phyloP scores from a whole-genome alignment of 768 basidiomycete genomes.

The Obba rivulosa region DNA sequence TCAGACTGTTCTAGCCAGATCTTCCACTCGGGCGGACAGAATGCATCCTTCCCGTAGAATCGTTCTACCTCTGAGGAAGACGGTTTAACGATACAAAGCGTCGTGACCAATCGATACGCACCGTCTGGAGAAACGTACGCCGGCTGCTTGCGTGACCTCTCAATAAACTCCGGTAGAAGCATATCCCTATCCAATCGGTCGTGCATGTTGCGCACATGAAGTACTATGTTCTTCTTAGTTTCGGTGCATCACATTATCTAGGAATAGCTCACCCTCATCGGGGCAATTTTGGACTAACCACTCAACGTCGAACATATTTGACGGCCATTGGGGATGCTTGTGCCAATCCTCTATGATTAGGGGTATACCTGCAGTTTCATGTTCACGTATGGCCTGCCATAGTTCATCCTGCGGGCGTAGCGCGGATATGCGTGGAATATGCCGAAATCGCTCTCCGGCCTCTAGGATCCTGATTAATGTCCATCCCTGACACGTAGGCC shows the following conservation, averaged over 20 bases:
- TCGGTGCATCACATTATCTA: conserved; percentile 12
- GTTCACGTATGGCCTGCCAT: conserved; percentile 31
- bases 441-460: conserved; percentile 36
- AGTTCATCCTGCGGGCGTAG: conserved; percentile 21
- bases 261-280: conserved; percentile 21
- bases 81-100: background rate
- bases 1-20: conserved; percentile 46
- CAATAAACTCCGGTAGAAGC: conserved; percentile 47
- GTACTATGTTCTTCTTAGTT: conserved; percentile 33
- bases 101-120: background rate
- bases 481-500: conserved; percentile 32
- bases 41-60: conserved; percentile 73
- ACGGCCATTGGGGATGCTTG: conserved; percentile 48
- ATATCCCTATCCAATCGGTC: conserved; percentile 50
- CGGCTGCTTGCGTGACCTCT: conserved; percentile 23
- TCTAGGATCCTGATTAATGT: conserved; percentile 36
- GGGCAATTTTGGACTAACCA: conserved; percentile 38
- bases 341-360: conserved; percentile 63
- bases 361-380: conserved; percentile 51
- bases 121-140: conserved; percentile 4
- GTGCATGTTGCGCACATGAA: conserved; percentile 60
- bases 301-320: conserved; percentile 47
- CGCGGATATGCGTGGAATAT: conserved; percentile 34
- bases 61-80: conserved; percentile 50
- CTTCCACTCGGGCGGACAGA: conserved; percentile 63